Percentiles rank a stretch among this genome's conserved stretches.
Conservation (phyloP, 2,329 filamentous ascomycete genomes). For the Zasmidium cellare region DNA sequence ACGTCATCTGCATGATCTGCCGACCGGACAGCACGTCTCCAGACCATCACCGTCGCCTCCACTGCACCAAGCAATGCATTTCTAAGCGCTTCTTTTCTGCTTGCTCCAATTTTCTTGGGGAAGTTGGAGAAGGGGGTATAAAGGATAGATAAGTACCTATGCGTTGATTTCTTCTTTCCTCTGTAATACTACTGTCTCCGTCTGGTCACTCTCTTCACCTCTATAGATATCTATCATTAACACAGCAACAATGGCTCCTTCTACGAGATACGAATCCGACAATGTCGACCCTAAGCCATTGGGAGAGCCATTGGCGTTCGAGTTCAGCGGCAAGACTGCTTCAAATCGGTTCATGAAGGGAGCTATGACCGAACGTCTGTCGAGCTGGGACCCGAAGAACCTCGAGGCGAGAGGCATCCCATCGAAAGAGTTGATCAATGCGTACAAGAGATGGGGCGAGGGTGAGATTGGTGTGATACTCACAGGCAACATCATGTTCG, state of each 20-base stretch:
- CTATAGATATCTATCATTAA: not conserved
- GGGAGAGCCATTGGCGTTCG: constrained; percentile 46
- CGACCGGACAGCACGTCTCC: no score
- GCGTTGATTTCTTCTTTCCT: not conserved
- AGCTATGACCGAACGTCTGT: constrained; percentile 66
- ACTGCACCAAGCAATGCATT: not conserved
- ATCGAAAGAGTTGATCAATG: constrained; percentile 53
- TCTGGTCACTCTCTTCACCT: not conserved
- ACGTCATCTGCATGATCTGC: not conserved
- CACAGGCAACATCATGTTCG: constrained; percentile 66
- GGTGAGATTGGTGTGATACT: constrained; percentile 58
- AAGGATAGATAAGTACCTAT: not conserved
- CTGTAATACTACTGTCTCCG: not conserved
- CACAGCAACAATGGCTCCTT: constrained; percentile 36
- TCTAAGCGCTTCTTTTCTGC: constrained; percentile 1
- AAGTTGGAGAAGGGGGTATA: no score
- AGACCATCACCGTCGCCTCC: not conserved
- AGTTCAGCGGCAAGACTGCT: constrained; percentile 55
- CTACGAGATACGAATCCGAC: constrained; percentile 41
- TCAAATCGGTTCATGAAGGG: constrained; percentile 68
- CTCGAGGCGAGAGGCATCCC: constrained; percentile 56
- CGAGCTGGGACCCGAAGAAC: constrained; percentile 59
- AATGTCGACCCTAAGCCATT: constrained; percentile 42
- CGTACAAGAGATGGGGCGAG: constrained; percentile 64
- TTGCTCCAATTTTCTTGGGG: no score